Conservation (phyloP, 768 basidiomycete genomes). For the Mycena filopes region DNA sequence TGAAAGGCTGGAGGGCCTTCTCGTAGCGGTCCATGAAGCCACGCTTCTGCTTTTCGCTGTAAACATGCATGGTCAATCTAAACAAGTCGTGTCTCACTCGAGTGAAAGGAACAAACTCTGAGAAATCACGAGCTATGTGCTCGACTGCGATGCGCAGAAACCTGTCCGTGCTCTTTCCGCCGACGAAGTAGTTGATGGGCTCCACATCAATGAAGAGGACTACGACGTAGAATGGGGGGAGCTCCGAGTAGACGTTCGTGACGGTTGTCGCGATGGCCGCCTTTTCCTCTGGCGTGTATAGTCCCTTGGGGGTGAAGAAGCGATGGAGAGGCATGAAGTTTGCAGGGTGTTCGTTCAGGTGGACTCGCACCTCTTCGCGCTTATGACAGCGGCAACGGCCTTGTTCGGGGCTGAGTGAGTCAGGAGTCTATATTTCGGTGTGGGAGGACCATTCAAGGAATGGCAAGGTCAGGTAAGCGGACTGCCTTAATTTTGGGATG, state of each 20-base stretch:
- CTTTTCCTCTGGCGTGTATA: constrained; percentile 31
- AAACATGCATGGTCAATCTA: neutral
- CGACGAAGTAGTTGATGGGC: constrained; percentile 25
- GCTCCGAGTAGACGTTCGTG: constrained; percentile 20
- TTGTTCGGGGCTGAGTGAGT: too few relatives aligned
- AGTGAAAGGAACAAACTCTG: constrained; percentile 1
- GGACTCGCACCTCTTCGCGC: too few relatives aligned
- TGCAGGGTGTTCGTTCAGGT: too few relatives aligned
- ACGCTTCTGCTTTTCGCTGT: constrained; percentile 17
- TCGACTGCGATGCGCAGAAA: constrained; percentile 30
- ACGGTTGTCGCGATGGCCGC: constrained; percentile 24
- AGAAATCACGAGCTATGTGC: constrained; percentile 30
- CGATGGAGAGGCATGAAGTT: constrained; percentile 37
- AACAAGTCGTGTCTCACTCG: too few relatives aligned
- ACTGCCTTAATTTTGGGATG: too few relatives aligned
- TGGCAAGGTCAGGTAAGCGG: too few relatives aligned
- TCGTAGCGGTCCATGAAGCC: constrained; percentile 28
- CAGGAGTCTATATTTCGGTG: too few relatives aligned
- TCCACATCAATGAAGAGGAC: constrained; percentile 34
- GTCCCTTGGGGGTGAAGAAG: constrained; percentile 29
- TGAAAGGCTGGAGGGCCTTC: constrained; percentile 24
- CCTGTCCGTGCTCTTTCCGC: constrained; percentile 13
- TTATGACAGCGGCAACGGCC: too few relatives aligned
- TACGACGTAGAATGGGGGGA: constrained; percentile 32
- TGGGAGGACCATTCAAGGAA: too few relatives aligned